Evolutionary conservation across 305 asterid genomes (phyloP).

Genomic region (Plantago coronopus): DNA sequence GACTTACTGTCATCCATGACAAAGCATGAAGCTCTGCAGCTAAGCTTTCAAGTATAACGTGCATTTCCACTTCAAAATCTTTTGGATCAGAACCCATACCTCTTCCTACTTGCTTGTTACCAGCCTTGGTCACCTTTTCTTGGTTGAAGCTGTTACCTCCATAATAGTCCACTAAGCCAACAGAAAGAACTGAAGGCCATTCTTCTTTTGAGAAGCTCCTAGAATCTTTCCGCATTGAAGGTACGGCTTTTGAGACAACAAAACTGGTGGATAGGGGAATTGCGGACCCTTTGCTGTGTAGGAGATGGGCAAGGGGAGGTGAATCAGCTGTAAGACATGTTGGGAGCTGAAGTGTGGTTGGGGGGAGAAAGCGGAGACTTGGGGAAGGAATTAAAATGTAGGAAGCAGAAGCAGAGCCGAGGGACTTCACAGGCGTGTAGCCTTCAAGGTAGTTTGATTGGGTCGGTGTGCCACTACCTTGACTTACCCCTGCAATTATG

Average conservation of each 20-base stretch:
- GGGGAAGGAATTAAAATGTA: constrained; percentile 87
- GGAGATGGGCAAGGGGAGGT: constrained; percentile 95
- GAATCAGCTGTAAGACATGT: constrained; percentile 96
- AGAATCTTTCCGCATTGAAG: constrained; percentile 78
- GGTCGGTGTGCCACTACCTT: constrained; percentile 50
- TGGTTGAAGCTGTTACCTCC: constrained; percentile 61
- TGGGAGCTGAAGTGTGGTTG: constrained; percentile 80
- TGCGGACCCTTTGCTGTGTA: constrained; percentile 97
- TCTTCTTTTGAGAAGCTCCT: constrained; percentile 67
- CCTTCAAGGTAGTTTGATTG: constrained; percentile 87
- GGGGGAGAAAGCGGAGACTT: constrained; percentile 88
- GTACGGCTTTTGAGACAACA: constrained; percentile 87
- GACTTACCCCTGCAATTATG: constrained; percentile 63
- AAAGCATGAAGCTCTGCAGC: constrained; percentile 95
- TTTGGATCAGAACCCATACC: constrained; percentile 49
- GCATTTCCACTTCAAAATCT: constrained; percentile 70
- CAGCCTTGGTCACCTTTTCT: constrained; percentile 56
- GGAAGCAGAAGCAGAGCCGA: constrained; percentile 78
- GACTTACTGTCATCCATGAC: constrained; percentile 97
- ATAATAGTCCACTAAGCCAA: constrained; percentile 77
- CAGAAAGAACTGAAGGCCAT: constrained; percentile 95
- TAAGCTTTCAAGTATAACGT: constrained; percentile 60
- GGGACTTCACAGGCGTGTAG: constrained; percentile 87
- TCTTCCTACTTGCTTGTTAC: constrained; percentile 51
- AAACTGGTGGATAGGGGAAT: constrained; percentile 86